Percentiles rank a stretch among this genome's conserved stretches.
phyloP scores from a whole-genome alignment of 148 eudicot species.

The Rhododendron williamsianum region DNA sequence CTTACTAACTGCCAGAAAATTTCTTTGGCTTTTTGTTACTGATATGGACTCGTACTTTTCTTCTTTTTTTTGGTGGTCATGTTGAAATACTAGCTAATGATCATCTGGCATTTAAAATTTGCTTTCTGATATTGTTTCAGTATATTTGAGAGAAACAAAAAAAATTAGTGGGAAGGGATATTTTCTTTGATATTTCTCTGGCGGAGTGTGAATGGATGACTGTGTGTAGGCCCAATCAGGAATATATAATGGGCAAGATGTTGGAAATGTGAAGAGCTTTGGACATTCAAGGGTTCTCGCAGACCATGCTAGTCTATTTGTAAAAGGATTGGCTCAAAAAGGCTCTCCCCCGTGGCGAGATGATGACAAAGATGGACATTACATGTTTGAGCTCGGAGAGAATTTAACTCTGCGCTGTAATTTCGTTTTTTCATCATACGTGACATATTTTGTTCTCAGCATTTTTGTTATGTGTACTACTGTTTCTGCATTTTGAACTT shows the following conservation, averaged over 20 bases:
- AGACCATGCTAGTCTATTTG: slow-evolving; percentile 45
- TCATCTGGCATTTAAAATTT: not conserved
- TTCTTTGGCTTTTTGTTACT: not conserved
- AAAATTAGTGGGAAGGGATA: slow-evolving; percentile 19
- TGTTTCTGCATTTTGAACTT: slow-evolving; percentile 6
- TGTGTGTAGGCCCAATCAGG: slow-evolving; percentile 80
- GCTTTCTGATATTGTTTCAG: not conserved
- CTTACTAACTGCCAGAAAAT: not conserved
- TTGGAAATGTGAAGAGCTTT: slow-evolving; percentile 55
- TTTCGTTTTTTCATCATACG: slow-evolving; percentile 34
- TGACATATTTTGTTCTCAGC: slow-evolving; percentile 20
- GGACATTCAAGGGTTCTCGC: slow-evolving; percentile 41
- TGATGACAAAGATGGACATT: slow-evolving; percentile 92
- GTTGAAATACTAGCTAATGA: not conserved
- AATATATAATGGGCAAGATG: slow-evolving; percentile 67
- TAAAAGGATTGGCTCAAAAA: slow-evolving; percentile 45
- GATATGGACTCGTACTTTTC: not conserved
- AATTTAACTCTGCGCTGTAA: slow-evolving; percentile 89
- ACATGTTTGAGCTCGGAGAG: slow-evolving; percentile 76
- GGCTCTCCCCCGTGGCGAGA: slow-evolving; percentile 75
- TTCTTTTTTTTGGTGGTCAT: not conserved
- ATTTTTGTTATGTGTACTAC: not conserved
- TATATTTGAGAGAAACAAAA: slow-evolving; percentile 18
- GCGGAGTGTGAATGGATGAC: slow-evolving; percentile 45
- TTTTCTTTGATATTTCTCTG: slow-evolving; percentile 35